phyloP scores from a whole-genome alignment of 2,329 filamentous ascomycete genomes.

The Calonectria pseudoreteaudii region DNA sequence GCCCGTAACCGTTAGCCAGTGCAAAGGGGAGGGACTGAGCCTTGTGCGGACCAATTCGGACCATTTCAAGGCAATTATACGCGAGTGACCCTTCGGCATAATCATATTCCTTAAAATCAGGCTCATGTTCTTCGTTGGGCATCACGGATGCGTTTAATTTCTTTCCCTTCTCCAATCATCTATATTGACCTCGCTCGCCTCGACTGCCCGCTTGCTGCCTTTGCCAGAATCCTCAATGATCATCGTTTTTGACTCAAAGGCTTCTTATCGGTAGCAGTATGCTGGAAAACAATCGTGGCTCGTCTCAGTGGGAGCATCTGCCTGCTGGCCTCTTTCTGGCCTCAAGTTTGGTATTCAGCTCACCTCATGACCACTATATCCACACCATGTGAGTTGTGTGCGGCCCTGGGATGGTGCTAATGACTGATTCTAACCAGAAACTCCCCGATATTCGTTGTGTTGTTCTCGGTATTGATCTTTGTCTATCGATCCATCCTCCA shows the following conservation, averaged over 20 bases:
- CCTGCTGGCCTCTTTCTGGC: constrained; percentile 32
- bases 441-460: constrained; percentile 26
- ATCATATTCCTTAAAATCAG: background rate
- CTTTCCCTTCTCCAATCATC: background rate
- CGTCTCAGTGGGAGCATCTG: constrained; percentile 18
- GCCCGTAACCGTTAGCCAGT: background rate
- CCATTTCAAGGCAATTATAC: background rate
- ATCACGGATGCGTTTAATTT: background rate
- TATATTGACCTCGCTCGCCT: background rate
- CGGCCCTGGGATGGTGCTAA: background rate
- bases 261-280: background rate
- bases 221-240: background rate
- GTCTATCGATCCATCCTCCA: constrained; percentile 27
- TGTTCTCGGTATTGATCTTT: constrained; percentile 26
- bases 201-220: background rate
- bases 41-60: constrained; percentile 8
- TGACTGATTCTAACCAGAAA: constrained; percentile 31
- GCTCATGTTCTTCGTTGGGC: background rate
- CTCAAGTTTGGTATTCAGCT: constrained; percentile 28
- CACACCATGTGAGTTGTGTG: constrained; percentile 31
- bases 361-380: constrained; percentile 25
- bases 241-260: background rate
- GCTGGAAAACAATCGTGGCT: background rate
- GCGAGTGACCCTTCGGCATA: background rate
- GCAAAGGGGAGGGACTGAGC: background rate